Percentiles rank a stretch among this genome's conserved stretches.
These are phyloP conservation scores for Botryotinia convoluta DNA, from an alignment of 2,329 filamentous ascomycete species.

Conservation along the genomic window DNA sequence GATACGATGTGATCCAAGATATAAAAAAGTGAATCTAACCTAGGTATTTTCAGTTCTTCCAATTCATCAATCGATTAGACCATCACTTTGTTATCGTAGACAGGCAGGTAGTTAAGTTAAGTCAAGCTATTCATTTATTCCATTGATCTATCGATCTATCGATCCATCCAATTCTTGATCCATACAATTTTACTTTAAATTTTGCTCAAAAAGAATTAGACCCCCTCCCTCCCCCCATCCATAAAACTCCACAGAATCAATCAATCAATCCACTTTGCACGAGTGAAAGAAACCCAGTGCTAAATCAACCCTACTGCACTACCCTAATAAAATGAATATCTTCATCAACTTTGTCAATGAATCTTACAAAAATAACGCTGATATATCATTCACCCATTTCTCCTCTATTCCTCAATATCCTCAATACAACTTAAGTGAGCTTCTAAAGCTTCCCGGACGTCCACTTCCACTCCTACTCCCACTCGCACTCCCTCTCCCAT, in stretches of 20 bases:
- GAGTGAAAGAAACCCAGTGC: background rate
- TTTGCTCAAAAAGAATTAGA: background rate
- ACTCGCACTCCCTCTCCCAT: constrained; percentile 28
- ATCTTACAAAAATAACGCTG: background rate
- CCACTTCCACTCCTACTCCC: constrained; percentile 19
- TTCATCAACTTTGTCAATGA: background rate
- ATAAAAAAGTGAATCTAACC: too few species aligned
- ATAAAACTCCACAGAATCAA: background rate
- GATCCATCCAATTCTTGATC: background rate
- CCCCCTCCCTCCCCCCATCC: background rate
- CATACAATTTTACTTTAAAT: background rate
- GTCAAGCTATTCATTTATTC: background rate
- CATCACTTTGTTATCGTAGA: background rate
- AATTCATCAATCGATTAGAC: background rate
- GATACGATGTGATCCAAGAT: too few species aligned
- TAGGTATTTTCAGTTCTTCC: background rate
- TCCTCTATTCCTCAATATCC: background rate
- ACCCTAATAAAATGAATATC: background rate
- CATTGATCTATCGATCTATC: background rate
- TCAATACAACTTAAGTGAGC: constrained; percentile 25
- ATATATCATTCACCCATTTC: background rate
- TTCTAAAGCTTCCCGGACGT: constrained; percentile 22
- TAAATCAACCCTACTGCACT: background rate
- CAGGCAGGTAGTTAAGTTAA: background rate
- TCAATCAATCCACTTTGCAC: background rate